A percentile compares a stretch with the other conserved stretches of the same genome.
These are phyloP conservation scores for Sarocladium kiliense DNA, from an alignment of 2,329 filamentous ascomycete species.

Conservation along the genomic window DNA sequence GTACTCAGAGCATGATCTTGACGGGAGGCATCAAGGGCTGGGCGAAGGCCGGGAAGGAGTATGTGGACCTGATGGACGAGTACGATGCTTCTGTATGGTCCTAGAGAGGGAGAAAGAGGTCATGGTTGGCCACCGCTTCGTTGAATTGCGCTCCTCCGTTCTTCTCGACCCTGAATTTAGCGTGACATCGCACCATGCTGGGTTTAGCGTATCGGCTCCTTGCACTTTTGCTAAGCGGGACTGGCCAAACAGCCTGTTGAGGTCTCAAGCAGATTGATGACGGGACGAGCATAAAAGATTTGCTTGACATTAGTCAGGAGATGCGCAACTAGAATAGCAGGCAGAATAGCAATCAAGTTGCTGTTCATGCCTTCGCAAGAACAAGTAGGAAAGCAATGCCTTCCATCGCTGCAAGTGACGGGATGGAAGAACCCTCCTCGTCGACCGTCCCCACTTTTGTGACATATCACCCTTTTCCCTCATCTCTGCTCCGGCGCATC, in stretches of 20 bases:
- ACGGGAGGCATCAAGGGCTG: slow-evolving; percentile 50
- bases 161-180: not conserved
- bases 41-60: slow-evolving; percentile 42
- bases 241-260: too few relatives aligned
- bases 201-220: not conserved
- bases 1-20: slow-evolving; percentile 44
- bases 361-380: too few relatives aligned
- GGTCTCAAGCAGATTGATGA: not conserved
- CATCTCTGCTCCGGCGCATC: not conserved
- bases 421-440: too few relatives aligned
- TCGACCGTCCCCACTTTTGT: not conserved
- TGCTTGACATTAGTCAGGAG: too few relatives aligned
- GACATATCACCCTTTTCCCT: slow-evolving; percentile 4
- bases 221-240: not conserved
- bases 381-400: too few relatives aligned
- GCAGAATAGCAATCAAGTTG: too few relatives aligned
- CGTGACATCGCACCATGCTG: not conserved
- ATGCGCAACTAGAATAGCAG: too few relatives aligned
- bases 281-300: too few relatives aligned
- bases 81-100: slow-evolving; percentile 33
- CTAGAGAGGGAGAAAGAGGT: not conserved
- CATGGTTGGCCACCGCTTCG: slow-evolving; percentile 8
- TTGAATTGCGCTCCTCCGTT: not conserved
- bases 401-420: too few relatives aligned
- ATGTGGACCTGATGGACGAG: slow-evolving; percentile 40